Conservation (phyloP, 179 eudicot species). For the Heliamphora pulchella region DNA sequence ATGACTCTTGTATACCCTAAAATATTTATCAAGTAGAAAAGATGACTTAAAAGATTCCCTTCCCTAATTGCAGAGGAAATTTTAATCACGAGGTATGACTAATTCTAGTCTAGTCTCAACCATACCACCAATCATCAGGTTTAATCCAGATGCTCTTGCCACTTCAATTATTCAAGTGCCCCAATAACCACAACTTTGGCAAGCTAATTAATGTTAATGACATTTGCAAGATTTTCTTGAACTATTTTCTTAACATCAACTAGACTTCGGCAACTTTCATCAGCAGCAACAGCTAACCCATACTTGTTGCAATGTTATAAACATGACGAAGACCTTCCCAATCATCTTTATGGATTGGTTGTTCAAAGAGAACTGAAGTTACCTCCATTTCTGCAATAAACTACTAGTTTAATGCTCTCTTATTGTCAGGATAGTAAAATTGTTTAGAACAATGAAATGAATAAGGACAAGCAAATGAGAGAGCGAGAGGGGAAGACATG, state of each 20-base stretch:
- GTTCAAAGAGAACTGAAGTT: slow-evolving; percentile 76
- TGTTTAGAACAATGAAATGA: background rate
- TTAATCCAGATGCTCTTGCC: slow-evolving; percentile 51
- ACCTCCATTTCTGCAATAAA: slow-evolving; percentile 60
- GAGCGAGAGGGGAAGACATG: background rate
- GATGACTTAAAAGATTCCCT: too few relatives aligned
- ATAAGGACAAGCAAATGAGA: background rate
- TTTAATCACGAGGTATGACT: too few relatives aligned
- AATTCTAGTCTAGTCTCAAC: slow-evolving; percentile 75
- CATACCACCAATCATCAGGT: slow-evolving; percentile 97
- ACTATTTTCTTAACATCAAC: slow-evolving; percentile 62
- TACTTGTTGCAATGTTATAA: slow-evolving; percentile 52
- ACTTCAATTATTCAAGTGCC: slow-evolving; percentile 68
- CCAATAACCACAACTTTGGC: slow-evolving; percentile 84
- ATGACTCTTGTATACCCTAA: too few relatives aligned
- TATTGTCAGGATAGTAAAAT: background rate
- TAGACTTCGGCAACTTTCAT: slow-evolving; percentile 78
- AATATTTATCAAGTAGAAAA: too few relatives aligned
- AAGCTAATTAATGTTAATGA: slow-evolving; percentile 66
- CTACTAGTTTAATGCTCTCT: background rate
- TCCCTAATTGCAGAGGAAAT: too few relatives aligned
- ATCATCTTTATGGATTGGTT: slow-evolving; percentile 84
- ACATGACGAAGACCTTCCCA: slow-evolving; percentile 84
- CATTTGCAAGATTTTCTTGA: slow-evolving; percentile 60
- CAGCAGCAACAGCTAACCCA: slow-evolving; percentile 79